These are phyloP conservation scores for Aschersonia sp. DNA, from an alignment of 2,329 filamentous ascomycete genomes.

Conservation along the genomic window DNA sequence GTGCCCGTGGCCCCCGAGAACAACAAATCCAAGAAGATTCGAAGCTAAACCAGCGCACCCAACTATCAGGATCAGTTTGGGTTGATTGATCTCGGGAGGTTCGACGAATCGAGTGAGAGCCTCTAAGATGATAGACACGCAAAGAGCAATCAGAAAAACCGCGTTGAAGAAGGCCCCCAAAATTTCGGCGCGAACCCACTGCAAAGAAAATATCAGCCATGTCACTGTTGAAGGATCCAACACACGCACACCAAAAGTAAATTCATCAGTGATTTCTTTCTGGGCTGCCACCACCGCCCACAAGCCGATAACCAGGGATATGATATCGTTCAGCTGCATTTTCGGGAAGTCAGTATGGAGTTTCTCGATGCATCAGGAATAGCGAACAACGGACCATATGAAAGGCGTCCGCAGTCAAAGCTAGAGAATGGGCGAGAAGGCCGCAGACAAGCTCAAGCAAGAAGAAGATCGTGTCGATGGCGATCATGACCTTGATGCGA, in stretches of 20 bases:
- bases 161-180: conserved; percentile 93
- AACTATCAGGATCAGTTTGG: conserved; percentile 77
- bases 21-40: conserved; percentile 75
- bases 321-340: conserved; percentile 78
- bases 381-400: conserved; percentile 60
- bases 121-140: conserved; percentile 91
- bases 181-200: conserved; percentile 97
- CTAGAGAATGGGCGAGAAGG: conserved; percentile 78
- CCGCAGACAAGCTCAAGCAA: conserved; percentile 75
- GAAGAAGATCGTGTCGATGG: conserved; percentile 82
- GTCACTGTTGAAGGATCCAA: conserved; percentile 8
- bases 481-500: conserved; percentile 84
- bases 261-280: conserved; percentile 74
- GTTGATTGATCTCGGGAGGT: conserved; percentile 73
- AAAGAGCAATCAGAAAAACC: conserved; percentile 91
- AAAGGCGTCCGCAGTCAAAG: conserved; percentile 90
- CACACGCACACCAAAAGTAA: conserved; percentile 73
- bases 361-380: not conserved
- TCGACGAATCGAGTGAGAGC: conserved; percentile 86
- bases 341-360: not conserved
- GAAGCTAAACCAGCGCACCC: conserved; percentile 74
- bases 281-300: conserved; percentile 91
- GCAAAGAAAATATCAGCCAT: not conserved
- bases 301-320: conserved; percentile 79
- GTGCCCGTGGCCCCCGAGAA: conserved; percentile 90